phyloP scores from a whole-genome alignment of 1,139 yeast genomes.

The Saccharomyces hybrid region DNA sequence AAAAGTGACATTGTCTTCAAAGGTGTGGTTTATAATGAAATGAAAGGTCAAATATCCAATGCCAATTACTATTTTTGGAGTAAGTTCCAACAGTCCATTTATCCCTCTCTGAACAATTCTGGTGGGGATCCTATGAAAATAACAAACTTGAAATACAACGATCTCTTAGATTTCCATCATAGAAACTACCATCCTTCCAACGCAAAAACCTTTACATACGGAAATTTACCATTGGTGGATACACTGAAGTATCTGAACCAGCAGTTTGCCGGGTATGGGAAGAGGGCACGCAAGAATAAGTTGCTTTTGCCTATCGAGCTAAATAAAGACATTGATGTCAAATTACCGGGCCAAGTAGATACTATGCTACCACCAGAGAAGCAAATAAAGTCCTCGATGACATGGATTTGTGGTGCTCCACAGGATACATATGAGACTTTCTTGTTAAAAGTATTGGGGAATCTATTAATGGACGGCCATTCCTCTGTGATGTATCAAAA shows the following conservation, averaged over 20 bases:
- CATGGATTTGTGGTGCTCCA: constrained; percentile 82
- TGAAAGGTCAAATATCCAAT: constrained; percentile 96
- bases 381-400: constrained; percentile 72
- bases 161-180: constrained; percentile 66
- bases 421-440: constrained; percentile 62
- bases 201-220: constrained; percentile 81
- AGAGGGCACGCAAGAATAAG: constrained; percentile 29
- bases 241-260: constrained; percentile 55
- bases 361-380: constrained; percentile 65
- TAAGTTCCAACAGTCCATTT: constrained; percentile 75
- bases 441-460: constrained; percentile 63
- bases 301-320: constrained; percentile 41
- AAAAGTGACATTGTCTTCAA: constrained; percentile 62
- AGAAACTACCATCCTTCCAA: constrained; percentile 84
- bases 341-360: constrained; percentile 70
- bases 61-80: constrained; percentile 81
- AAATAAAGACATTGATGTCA: constrained; percentile 32
- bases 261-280: constrained; percentile 49
- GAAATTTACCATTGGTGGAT: constrained; percentile 57
- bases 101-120: constrained; percentile 77
- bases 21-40: constrained; percentile 96
- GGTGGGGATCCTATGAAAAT: constrained; percentile 92
- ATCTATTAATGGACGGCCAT: constrained; percentile 81
- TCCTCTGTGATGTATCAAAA: constrained; percentile 83
- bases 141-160: constrained; percentile 65